Evolutionary conservation across 2,329 filamentous ascomycete genomes (phyloP).

Genomic region (Colletotrichum musicola): DNA sequence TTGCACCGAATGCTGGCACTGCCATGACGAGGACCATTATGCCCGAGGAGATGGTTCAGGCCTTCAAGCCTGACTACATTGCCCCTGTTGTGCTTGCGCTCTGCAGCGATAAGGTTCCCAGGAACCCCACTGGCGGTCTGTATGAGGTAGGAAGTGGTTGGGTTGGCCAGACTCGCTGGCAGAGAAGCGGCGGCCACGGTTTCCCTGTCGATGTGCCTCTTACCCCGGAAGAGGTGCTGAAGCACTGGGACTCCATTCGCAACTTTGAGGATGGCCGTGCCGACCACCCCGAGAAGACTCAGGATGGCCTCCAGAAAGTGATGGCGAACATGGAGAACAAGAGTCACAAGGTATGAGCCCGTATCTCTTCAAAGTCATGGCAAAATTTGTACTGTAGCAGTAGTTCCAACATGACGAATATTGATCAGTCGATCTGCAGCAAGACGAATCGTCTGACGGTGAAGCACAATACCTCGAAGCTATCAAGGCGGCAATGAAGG

Average conservation of each 20-base stretch:
- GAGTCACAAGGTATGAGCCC: conserved; percentile 69
- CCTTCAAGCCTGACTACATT: conserved; percentile 99
- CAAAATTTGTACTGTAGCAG: conserved; percentile 39
- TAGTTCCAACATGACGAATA: conserved; percentile 41
- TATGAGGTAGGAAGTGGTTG: conserved; percentile 97
- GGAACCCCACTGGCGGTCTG: conserved; percentile 84
- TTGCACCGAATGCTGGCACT: conserved; percentile 96
- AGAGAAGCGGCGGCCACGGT: conserved; percentile 87
- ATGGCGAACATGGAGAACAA: conserved; percentile 88
- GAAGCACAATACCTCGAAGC: conserved; percentile 73
- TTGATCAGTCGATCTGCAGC: conserved; percentile 41
- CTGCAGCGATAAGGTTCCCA: conserved; percentile 85
- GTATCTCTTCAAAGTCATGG: conserved; percentile 1
- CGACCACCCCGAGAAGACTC: conserved; percentile 84
- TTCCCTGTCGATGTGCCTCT: conserved; percentile 90
- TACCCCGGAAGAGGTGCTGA: conserved; percentile 85
- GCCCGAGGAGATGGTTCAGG: conserved; percentile 97
- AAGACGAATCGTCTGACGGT: conserved; percentile 30
- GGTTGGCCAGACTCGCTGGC: conserved; percentile 93
- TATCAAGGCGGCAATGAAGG: conserved; percentile 81
- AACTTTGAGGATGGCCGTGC: conserved; percentile 90
- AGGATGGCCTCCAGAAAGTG: conserved; percentile 81
- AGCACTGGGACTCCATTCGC: conserved; percentile 82
- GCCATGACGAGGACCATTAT: conserved; percentile 94
- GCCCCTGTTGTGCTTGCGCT: conserved; percentile 92